phyloP scores from a whole-genome alignment of 257 asterid species.

The Echites panduratus region DNA sequence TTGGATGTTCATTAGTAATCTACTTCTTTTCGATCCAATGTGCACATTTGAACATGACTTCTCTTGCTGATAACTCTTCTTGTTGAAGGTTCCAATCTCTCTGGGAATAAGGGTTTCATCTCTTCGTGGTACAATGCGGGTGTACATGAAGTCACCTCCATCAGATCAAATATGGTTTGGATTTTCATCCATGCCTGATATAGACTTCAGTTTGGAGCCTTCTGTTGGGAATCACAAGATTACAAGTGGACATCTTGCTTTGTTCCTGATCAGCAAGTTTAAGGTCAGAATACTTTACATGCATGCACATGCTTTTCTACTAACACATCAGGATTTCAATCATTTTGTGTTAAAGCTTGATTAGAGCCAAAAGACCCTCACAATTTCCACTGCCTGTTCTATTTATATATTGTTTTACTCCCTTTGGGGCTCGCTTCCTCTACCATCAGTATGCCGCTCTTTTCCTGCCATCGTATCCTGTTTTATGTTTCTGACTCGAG shows the following conservation, averaged over 20 bases:
- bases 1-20: not conserved
- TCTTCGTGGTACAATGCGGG: slow-evolving; percentile 68
- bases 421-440: too few species aligned
- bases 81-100: slow-evolving; percentile 76
- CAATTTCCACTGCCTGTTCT: not conserved
- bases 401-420: too few species aligned
- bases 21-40: not conserved
- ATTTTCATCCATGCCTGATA: slow-evolving; percentile 83
- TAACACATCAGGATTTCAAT: not conserved
- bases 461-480: too few species aligned
- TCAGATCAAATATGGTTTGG: slow-evolving; percentile 94
- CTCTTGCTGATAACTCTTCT: slow-evolving; percentile 13
- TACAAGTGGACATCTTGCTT: slow-evolving; percentile 68
- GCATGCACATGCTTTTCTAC: not conserved
- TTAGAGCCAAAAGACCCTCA: not conserved
- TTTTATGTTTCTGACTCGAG: too few species aligned
- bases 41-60: not conserved
- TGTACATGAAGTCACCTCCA: slow-evolving; percentile 89
- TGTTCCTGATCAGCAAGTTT: slow-evolving; percentile 64
- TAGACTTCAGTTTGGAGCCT: slow-evolving; percentile 75
- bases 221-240: slow-evolving; percentile 80
- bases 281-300: slow-evolving; percentile 47
- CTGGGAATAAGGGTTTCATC: slow-evolving; percentile 71
- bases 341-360: not conserved
- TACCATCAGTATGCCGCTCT: too few species aligned